Evolutionary conservation across 2,329 filamentous ascomycete species (phyloP).

Genomic region (Pseudocercospora crystallina): DNA sequence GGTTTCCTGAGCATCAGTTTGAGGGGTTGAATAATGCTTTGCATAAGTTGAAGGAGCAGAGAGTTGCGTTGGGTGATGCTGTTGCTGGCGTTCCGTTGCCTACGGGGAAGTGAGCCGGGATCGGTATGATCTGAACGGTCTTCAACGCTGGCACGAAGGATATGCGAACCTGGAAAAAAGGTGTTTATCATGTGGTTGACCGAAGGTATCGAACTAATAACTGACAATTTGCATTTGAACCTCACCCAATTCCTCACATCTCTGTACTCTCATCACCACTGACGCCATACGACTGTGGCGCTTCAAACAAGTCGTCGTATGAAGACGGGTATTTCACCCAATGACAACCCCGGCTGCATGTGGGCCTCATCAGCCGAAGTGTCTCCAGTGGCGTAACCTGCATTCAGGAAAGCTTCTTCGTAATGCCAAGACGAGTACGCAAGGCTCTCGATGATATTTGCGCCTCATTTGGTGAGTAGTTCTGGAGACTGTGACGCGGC

Average conservation of each 20-base stretch:
- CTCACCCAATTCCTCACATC: too few relatives aligned
- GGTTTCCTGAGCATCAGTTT: slow-evolving; percentile 13
- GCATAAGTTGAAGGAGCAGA: slow-evolving; percentile 13
- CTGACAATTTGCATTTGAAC: too few relatives aligned
- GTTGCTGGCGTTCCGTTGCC: slow-evolving; percentile 8
- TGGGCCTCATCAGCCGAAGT: slow-evolving; percentile 1
- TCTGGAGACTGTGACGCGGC: neutral
- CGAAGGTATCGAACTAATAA: too few relatives aligned
- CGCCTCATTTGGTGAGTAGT: neutral
- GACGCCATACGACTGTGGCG: too few relatives aligned
- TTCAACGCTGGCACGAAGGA: too few relatives aligned
- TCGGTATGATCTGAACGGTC: too few relatives aligned
- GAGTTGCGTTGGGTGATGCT: slow-evolving; percentile 1
- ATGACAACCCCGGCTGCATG: neutral
- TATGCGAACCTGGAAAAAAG: too few relatives aligned
- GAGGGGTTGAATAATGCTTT: slow-evolving; percentile 14
- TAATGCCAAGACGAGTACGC: neutral
- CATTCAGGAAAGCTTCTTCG: slow-evolving; percentile 1
- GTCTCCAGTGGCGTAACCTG: neutral
- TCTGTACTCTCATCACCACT: too few relatives aligned
- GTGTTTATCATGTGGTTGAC: too few relatives aligned
- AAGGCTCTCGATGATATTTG: neutral
- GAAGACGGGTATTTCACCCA: neutral
- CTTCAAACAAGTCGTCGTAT: too few relatives aligned
- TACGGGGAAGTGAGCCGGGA: slow-evolving; percentile 19